Percentiles rank a stretch among this genome's conserved stretches.
Evolutionary conservation across 768 basidiomycete species (phyloP).

Genomic region (Boletus edulis): DNA sequence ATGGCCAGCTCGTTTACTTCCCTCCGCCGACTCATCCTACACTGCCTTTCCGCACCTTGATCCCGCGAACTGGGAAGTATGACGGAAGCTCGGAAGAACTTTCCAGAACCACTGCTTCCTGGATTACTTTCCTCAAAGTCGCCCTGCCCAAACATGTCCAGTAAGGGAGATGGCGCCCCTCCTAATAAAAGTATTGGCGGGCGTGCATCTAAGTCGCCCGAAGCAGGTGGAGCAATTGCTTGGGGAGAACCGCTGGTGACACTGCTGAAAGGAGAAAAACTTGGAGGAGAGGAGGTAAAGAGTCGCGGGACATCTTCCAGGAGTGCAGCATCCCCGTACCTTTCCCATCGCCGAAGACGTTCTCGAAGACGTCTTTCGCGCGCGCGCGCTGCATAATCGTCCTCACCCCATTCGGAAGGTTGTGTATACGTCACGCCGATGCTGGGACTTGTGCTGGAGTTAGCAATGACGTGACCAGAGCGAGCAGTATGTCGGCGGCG

Average conservation of each 20-base stretch:
- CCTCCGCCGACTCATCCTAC: constrained; percentile 58
- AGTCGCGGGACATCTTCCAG: constrained; percentile 64
- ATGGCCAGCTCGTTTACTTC: constrained; percentile 81
- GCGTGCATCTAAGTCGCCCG: constrained; percentile 25
- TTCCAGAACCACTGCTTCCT: constrained; percentile 17
- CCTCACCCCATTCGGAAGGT: constrained; percentile 59
- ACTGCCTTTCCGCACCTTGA: constrained; percentile 48
- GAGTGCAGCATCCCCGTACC: constrained; percentile 50
- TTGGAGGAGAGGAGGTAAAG: constrained; percentile 27
- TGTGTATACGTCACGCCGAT: neutral
- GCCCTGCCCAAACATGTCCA: constrained; percentile 24
- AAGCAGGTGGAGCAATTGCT: constrained; percentile 26
- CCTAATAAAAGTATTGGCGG: constrained; percentile 26
- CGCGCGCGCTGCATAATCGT: constrained; percentile 59
- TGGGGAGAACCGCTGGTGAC: constrained; percentile 5
- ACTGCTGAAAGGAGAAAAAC: constrained; percentile 5
- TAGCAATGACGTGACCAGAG: constrained; percentile 23
- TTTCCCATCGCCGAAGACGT: constrained; percentile 74
- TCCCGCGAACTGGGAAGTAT: constrained; percentile 66
- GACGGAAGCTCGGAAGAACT: constrained; percentile 68
- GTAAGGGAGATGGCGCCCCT: constrained; percentile 17
- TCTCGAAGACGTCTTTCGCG: constrained; percentile 72
- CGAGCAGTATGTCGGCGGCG: constrained; percentile 19
- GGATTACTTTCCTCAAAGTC: constrained; percentile 17
- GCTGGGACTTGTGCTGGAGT: constrained; percentile 35